phyloP scores from a whole-genome alignment of 106 monocot species.

The Apostasia ramifera region DNA sequence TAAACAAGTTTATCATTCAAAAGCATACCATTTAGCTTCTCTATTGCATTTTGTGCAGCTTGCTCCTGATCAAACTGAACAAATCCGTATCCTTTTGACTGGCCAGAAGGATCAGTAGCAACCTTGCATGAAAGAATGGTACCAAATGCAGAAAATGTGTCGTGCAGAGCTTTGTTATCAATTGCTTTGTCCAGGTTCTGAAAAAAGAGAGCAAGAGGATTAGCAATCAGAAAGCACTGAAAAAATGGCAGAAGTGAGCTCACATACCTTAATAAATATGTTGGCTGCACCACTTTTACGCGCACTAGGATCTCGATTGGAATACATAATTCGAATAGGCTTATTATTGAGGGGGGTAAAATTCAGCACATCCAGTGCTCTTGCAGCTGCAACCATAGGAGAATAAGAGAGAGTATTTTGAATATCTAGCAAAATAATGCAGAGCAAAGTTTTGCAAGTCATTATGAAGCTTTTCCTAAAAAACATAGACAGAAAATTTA shows the following conservation, averaged over 20 bases:
- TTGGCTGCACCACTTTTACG: slow-evolving; percentile 46
- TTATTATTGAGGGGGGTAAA: slow-evolving; percentile 48
- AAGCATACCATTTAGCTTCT: slow-evolving; percentile 56
- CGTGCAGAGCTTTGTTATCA: slow-evolving; percentile 32
- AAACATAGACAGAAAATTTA: too few relatives aligned
- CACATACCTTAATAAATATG: slow-evolving; percentile 41
- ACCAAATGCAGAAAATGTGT: slow-evolving; percentile 61
- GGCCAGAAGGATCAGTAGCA: slow-evolving; percentile 49
- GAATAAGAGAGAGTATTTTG: too few relatives aligned
- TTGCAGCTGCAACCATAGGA: slow-evolving; percentile 17
- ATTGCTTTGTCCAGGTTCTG: slow-evolving; percentile 47
- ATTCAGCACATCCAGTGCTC: slow-evolving; percentile 43
- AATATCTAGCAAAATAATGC: too few relatives aligned
- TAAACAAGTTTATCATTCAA: slow-evolving; percentile 59
- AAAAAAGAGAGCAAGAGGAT: background rate
- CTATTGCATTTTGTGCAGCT: slow-evolving; percentile 48
- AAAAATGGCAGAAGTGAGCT: background rate
- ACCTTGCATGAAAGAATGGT: slow-evolving; percentile 60
- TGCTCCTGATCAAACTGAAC: slow-evolving; percentile 58
- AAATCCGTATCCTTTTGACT: slow-evolving; percentile 66
- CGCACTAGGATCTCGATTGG: slow-evolving; percentile 32
- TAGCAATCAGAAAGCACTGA: background rate
- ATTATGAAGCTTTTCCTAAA: too few relatives aligned
- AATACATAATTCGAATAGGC: slow-evolving; percentile 48
- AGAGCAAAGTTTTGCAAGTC: too few relatives aligned